A percentile compares a stretch with the other conserved stretches of the same genome.
phyloP scores from a whole-genome alignment of 2,329 filamentous ascomycete genomes.

The Neurospora crassa region DNA sequence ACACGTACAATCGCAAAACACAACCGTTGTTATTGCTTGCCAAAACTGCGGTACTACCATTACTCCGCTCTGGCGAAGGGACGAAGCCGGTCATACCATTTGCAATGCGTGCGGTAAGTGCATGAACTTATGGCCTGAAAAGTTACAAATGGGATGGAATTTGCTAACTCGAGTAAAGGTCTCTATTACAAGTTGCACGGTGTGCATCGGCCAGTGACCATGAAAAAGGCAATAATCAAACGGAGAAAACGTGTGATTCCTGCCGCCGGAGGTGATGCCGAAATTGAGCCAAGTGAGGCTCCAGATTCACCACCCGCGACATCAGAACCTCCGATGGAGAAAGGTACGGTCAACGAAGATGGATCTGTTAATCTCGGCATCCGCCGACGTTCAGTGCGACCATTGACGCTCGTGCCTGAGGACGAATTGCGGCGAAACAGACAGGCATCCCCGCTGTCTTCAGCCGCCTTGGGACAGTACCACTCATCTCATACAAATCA shows the following conservation, averaged over 20 bases:
- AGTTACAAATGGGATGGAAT: neutral
- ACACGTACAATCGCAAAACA: slow-evolving; percentile 34
- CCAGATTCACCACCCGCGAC: slow-evolving; percentile 31
- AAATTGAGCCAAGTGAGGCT: slow-evolving; percentile 37
- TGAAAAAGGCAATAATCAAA: slow-evolving; percentile 98
- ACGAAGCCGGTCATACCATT: slow-evolving; percentile 91
- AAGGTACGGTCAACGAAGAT: slow-evolving; percentile 51
- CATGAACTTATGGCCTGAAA: neutral
- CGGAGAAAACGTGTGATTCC: slow-evolving; percentile 90
- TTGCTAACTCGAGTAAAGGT: slow-evolving; percentile 41
- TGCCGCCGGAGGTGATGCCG: slow-evolving; percentile 45
- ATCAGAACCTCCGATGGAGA: slow-evolving; percentile 29
- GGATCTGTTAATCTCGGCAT: slow-evolving; percentile 55
- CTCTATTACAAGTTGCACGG: slow-evolving; percentile 96
- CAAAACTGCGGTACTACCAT: slow-evolving; percentile 97
- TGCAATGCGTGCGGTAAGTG: slow-evolving; percentile 93
- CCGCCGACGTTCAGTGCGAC: slow-evolving; percentile 36
- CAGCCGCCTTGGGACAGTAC: slow-evolving; percentile 39
- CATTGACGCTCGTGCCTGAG: slow-evolving; percentile 38
- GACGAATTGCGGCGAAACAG: slow-evolving; percentile 33
- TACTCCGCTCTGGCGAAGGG: slow-evolving; percentile 88
- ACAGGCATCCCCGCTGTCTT: slow-evolving; percentile 34
- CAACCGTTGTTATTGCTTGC: slow-evolving; percentile 74
- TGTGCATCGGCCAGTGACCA: slow-evolving; percentile 85
- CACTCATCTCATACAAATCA: slow-evolving; percentile 34